Evolutionary conservation across 257 asterid genomes (phyloP).

Genomic region (Solanum bulbocastanum): DNA sequence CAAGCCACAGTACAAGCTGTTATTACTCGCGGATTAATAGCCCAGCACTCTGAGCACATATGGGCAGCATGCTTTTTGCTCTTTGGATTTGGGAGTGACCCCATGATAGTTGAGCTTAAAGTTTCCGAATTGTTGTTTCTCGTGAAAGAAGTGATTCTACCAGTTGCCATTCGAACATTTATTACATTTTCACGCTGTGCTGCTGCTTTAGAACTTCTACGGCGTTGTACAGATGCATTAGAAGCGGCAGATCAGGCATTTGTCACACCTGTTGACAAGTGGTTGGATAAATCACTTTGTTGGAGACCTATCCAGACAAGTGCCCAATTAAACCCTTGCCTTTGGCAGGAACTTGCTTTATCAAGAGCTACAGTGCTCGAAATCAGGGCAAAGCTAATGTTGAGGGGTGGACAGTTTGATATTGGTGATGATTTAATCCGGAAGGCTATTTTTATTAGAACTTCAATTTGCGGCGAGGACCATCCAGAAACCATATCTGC

Average conservation of each 20-base stretch:
- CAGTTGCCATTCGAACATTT: slow-evolving; percentile 58
- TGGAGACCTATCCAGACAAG: slow-evolving; percentile 77
- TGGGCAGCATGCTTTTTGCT: slow-evolving; percentile 81
- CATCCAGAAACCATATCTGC: slow-evolving; percentile 92
- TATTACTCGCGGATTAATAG: slow-evolving; percentile 26
- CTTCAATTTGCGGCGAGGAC: slow-evolving; percentile 80
- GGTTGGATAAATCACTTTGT: slow-evolving; percentile 82
- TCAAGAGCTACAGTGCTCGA: slow-evolving; percentile 81
- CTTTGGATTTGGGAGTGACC: slow-evolving; percentile 63
- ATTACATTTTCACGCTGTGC: slow-evolving; percentile 57
- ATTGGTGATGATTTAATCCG: slow-evolving; percentile 79
- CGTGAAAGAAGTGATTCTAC: slow-evolving; percentile 56
- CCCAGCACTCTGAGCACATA: slow-evolving; percentile 50
- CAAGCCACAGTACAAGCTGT: slow-evolving; percentile 65
- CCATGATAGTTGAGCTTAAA: slow-evolving; percentile 52
- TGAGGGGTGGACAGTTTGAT: slow-evolving; percentile 79
- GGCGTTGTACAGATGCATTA: slow-evolving; percentile 69
- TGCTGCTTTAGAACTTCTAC: slow-evolving; percentile 66
- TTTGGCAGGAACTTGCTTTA: slow-evolving; percentile 92
- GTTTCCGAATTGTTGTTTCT: slow-evolving; percentile 46
- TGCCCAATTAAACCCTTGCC: slow-evolving; percentile 82
- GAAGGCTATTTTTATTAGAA: slow-evolving; percentile 73
- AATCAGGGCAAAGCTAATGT: slow-evolving; percentile 82
- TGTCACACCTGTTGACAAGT: slow-evolving; percentile 68
- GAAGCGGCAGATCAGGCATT: slow-evolving; percentile 76